Percentiles rank a stretch among this genome's conserved stretches.
Conservation (phyloP, 441 rosid species). For the Erodium chrysanthum region DNA sequence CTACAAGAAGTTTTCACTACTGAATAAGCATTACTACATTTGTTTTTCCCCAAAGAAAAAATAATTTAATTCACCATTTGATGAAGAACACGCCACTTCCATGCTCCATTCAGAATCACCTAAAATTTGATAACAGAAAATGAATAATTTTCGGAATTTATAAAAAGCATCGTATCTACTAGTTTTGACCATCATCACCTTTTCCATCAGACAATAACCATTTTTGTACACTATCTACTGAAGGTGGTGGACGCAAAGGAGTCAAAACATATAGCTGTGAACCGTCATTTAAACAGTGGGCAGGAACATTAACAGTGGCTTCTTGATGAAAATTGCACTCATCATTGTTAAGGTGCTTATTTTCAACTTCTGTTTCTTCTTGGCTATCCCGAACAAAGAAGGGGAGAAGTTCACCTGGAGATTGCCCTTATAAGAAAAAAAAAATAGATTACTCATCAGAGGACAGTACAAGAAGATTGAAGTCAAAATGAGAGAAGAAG, state of each 20-base stretch:
- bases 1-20: slow-evolving; percentile 24
- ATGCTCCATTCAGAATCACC: slow-evolving; percentile 25
- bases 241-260: slow-evolving; percentile 65
- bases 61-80: slow-evolving; percentile 22
- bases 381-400: slow-evolving; percentile 29
- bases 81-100: slow-evolving; percentile 18
- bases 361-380: slow-evolving; percentile 25
- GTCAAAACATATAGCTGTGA: slow-evolving; percentile 59
- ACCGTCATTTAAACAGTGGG: slow-evolving; percentile 67
- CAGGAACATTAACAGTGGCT: slow-evolving; percentile 47
- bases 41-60: slow-evolving; percentile 8
- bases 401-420: slow-evolving; percentile 34
- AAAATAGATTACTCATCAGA: slow-evolving; percentile 21
- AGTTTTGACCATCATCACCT: slow-evolving; percentile 44
- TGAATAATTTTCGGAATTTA: slow-evolving; percentile 7
- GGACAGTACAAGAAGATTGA: slow-evolving; percentile 1
- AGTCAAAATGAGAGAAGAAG: neutral
- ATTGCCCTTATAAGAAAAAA: slow-evolving; percentile 28
- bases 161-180: neutral
- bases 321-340: slow-evolving; percentile 25
- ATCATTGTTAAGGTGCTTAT: slow-evolving; percentile 13
- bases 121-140: slow-evolving; percentile 22
- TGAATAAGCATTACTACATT: slow-evolving; percentile 14
- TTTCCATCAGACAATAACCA: slow-evolving; percentile 38
- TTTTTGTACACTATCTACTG: slow-evolving; percentile 41